Conservation (phyloP, 306 rosid species). For the Quercus gilva region DNA sequence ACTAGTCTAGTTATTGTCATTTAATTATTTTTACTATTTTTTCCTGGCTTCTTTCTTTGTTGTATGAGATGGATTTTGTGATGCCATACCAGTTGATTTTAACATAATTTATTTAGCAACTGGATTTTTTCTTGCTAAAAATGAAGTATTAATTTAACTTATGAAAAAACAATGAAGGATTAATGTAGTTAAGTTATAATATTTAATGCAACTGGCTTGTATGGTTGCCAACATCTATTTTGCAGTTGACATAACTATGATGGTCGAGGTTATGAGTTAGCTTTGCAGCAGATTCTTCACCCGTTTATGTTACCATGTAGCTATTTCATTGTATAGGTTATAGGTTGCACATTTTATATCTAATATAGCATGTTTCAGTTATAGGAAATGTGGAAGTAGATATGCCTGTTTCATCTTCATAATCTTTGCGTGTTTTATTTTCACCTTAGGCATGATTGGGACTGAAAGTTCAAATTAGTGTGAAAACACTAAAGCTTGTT, state of each 20-base stretch:
- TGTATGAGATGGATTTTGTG: not conserved
- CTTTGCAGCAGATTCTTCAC: not conserved
- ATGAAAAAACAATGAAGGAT: too few relatives aligned
- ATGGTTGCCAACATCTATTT: not conserved
- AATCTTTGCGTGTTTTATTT: constrained; percentile 4
- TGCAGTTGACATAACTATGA: not conserved
- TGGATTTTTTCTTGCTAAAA: not conserved
- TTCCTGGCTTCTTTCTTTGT: not conserved
- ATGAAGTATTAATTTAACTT: not conserved
- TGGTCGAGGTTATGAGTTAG: not conserved
- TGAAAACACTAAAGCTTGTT: too few relatives aligned
- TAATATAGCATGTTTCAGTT: not conserved
- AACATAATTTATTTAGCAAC: not conserved
- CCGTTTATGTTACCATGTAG: not conserved
- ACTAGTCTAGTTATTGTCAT: not conserved
- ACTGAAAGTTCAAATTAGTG: too few relatives aligned
- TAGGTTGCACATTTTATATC: not conserved
- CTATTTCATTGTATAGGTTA: not conserved
- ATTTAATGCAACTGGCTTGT: too few relatives aligned
- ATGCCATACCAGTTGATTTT: not conserved
- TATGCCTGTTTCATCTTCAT: not conserved
- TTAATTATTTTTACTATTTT: too few relatives aligned
- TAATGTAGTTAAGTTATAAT: too few relatives aligned
- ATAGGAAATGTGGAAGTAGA: not conserved
- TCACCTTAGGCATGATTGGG: constrained; percentile 82